Evolutionary conservation across 176 grass and related monocot species (phyloP), one percentile per base, ranked within the genome.

Genomic region (Avena atlantica): DNA sequence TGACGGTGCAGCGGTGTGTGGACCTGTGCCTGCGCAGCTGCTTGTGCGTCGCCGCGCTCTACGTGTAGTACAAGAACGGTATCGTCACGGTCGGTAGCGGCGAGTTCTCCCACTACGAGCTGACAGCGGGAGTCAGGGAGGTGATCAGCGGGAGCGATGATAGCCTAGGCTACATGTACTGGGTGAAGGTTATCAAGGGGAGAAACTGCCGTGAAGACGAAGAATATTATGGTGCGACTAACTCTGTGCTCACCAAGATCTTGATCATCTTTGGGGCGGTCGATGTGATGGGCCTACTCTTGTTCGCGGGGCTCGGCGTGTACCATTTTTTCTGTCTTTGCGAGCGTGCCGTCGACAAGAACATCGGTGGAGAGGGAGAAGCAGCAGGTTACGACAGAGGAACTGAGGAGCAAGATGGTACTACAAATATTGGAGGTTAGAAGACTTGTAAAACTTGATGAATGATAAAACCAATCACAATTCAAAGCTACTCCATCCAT

Each of bases 71-170:
- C n/a, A n/a, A n/a, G n/a, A n/a, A n/a, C n/a, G n/a, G n/a, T n/a
- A n/a, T n/a, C n/a, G n/a, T n/a, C n/a, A n/a, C n/a, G n/a, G n/a
- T n/a, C n/a, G n/a, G n/a, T n/a, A n/a, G n/a, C n/a, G n/a, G n/a
- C n/a, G n/a, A n/a, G n/a, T n/a, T n/a, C n/a, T n/a, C n/a, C n/a
- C n/a, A n/a, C n/a, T n/a, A n/a, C n/a, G n/a, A n/a, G n/a, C n/a
- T n/a, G n/a, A n/a, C n/a, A n/a, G 74, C 55, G 1, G 85, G 89
- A 10, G 89, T 50, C 6, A 72, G 80, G 65, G 89, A 90, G 74
- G 65, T 84, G 34, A 20, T 42, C 36, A 55, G 15, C 21, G 56
- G 47, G 6, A 53, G 53, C 53, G 53, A 13, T 15, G 60, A 75
- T 1, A 50, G 73, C 47, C 73, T 15, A 6, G 29, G 74, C 66